These are phyloP conservation scores for Mucor saturninus DNA, from an alignment of 371 early-diverging fungal species.

Conservation along the genomic window DNA sequence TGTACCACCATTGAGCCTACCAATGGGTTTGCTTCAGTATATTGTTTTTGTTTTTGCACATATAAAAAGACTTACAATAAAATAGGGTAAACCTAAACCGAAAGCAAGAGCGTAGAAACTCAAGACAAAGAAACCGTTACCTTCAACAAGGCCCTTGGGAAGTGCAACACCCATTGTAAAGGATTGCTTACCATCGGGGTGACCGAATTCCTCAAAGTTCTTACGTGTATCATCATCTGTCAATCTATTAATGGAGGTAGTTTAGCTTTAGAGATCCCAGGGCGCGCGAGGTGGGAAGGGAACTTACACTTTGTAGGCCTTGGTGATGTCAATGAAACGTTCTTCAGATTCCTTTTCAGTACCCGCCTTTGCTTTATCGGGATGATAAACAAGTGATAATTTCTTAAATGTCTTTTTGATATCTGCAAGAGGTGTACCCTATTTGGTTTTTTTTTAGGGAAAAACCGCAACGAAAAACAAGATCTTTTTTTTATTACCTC, in stretches of 20 bases:
- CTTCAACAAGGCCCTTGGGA: slow-evolving; percentile 88
- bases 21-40: neutral
- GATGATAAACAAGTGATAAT: slow-evolving; percentile 80
- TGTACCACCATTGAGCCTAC: slow-evolving; percentile 93
- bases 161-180: slow-evolving; percentile 93
- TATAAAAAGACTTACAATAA: slow-evolving; percentile 61
- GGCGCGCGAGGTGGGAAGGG: no score
- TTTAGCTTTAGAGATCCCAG: no score
- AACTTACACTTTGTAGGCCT: slow-evolving; percentile 85
- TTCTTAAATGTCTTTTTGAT: slow-evolving; percentile 80
- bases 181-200: slow-evolving; percentile 96
- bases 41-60: neutral
- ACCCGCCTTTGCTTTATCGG: slow-evolving; percentile 80
- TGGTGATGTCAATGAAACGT: slow-evolving; percentile 79
- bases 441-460: neutral
- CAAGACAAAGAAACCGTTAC: slow-evolving; percentile 79
- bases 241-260: slow-evolving; percentile 52
- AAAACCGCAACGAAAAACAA: neutral
- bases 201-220: slow-evolving; percentile 94
- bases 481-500: slow-evolving; percentile 53
- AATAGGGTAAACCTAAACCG: slow-evolving; percentile 87
- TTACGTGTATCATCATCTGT: slow-evolving; percentile 90
- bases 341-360: slow-evolving; percentile 65
- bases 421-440: slow-evolving; percentile 59
- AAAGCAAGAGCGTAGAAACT: slow-evolving; percentile 85